Conservation (phyloP, 1,284 basidiomycete genomes). For the Leccinum subspadiceum region DNA sequence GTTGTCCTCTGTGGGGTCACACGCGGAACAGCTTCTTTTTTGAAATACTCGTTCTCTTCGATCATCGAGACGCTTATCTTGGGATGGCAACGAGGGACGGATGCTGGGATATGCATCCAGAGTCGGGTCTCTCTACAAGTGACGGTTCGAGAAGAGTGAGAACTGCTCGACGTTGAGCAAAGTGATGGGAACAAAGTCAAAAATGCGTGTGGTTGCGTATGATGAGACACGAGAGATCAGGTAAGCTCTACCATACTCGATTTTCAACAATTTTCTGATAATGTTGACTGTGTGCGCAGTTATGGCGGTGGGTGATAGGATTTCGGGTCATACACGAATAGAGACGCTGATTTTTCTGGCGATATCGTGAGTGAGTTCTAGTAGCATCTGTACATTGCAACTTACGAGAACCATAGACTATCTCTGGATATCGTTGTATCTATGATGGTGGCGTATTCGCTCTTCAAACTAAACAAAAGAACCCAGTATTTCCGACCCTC, state of each 20-base stretch:
- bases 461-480: background rate
- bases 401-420: background rate
- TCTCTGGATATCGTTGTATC: background rate
- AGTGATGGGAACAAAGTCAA: background rate
- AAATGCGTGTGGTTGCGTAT: background rate
- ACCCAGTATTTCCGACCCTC: background rate
- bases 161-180: background rate
- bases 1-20: background rate
- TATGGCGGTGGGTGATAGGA: background rate
- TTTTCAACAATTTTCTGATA: background rate
- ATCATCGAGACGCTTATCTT: background rate
- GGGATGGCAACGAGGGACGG: background rate
- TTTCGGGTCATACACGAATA: background rate
- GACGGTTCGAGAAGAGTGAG: background rate
- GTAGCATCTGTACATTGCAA: too few species aligned
- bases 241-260: background rate
- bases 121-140: background rate
- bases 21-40: background rate
- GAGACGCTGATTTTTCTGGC: background rate
- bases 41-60: background rate
- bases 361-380: background rate
- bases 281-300: background rate
- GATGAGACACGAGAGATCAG: background rate
- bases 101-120: background rate
- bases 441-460: background rate